Percentiles rank a stretch among this genome's conserved stretches.
These are phyloP conservation scores for Fistulina hepatica DNA, from an alignment of 1,284 basidiomycete species.

Conservation along the genomic window DNA sequence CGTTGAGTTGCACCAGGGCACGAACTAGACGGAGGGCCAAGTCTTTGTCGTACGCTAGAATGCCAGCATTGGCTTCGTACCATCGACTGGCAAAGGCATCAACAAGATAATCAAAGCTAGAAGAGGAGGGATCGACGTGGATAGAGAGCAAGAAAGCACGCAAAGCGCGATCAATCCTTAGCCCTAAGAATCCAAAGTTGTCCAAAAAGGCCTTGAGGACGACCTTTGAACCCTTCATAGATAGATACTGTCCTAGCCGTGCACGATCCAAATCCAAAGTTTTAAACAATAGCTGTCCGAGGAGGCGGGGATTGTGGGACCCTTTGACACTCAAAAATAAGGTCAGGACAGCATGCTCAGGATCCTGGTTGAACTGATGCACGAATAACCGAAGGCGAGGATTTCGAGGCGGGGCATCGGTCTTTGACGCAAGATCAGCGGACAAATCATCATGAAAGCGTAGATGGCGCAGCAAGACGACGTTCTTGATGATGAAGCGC, in stretches of 20 bases:
- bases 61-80: constrained; percentile 78
- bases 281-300: constrained; percentile 79
- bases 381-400: constrained; percentile 62
- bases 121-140: constrained; percentile 48
- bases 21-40: constrained; percentile 71
- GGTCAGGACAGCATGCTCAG: constrained; percentile 57
- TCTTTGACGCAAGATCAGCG: constrained; percentile 40
- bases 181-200: constrained; percentile 72
- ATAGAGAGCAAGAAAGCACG: constrained; percentile 81
- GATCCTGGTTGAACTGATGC: constrained; percentile 60
- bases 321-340: constrained; percentile 50
- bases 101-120: constrained; percentile 53
- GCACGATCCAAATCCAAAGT: constrained; percentile 76
- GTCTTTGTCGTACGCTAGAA: constrained; percentile 70
- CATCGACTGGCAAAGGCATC: constrained; percentile 85
- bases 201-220: constrained; percentile 80
- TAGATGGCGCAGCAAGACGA: constrained; percentile 68
- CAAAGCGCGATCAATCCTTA: constrained; percentile 83
- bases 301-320: constrained; percentile 48
- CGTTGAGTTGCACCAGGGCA: constrained; percentile 81
- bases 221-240: constrained; percentile 55
- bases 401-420: constrained; percentile 33
- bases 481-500: constrained; percentile 80
- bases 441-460: constrained; percentile 57
- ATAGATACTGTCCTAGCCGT: constrained; percentile 77